phyloP scores from a whole-genome alignment of 2,329 filamentous ascomycete species.

The Xylaria sp. region DNA sequence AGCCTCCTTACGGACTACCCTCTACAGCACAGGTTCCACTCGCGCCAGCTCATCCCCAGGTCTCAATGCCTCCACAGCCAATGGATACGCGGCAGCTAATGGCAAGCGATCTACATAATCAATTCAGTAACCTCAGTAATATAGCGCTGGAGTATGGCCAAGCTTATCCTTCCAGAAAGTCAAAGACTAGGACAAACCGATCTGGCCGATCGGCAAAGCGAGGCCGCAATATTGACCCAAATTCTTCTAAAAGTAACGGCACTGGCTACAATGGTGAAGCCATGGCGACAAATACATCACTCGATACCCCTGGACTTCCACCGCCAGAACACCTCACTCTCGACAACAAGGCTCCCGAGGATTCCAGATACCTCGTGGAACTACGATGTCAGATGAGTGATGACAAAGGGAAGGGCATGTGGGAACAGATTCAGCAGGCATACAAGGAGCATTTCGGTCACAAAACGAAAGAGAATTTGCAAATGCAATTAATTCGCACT shows the following conservation, averaged over 20 bases:
- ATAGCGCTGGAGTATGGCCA: conserved; percentile 32
- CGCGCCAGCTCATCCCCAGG: conserved; percentile 40
- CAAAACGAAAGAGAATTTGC: conserved; percentile 61
- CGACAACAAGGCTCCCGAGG: conserved; percentile 58
- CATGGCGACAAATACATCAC: background rate
- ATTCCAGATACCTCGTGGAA: conserved; percentile 62
- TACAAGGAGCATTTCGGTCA: conserved; percentile 53
- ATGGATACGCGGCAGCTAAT: conserved; percentile 41
- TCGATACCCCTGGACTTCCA: background rate
- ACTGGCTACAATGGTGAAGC: conserved; percentile 10
- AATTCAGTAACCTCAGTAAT: conserved; percentile 30
- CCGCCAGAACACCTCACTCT: conserved; percentile 51
- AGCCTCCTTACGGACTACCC: conserved; percentile 25
- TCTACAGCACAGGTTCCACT: conserved; percentile 39
- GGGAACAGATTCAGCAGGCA: conserved; percentile 62
- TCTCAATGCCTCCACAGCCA: conserved; percentile 41
- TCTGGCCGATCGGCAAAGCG: conserved; percentile 40
- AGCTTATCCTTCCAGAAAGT: conserved; percentile 38
- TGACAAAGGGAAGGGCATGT: conserved; percentile 68
- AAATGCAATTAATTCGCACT: conserved; percentile 66
- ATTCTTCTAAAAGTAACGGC: conserved; percentile 24
- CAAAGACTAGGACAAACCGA: conserved; percentile 40
- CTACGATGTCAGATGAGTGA: conserved; percentile 59
- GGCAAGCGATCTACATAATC: conserved; percentile 17
- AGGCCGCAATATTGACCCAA: conserved; percentile 33